These are phyloP conservation scores for Sarocladium kiliense DNA, from an alignment of 2,329 filamentous ascomycete species.

Conservation along the genomic window DNA sequence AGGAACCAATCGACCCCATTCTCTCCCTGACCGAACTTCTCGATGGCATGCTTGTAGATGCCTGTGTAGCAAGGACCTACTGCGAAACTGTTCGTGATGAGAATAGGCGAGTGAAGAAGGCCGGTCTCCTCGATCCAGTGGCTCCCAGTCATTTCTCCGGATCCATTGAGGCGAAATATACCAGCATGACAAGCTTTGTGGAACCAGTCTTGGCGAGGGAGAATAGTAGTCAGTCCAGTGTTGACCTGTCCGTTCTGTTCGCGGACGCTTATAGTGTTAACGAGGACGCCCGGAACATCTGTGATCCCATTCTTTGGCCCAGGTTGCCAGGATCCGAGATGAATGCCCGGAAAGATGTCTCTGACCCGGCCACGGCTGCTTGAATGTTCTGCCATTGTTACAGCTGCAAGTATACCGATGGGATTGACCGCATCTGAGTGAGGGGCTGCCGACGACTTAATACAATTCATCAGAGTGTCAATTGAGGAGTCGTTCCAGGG, in stretches of 20 bases:
- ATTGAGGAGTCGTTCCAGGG: no score
- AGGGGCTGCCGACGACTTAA: no score
- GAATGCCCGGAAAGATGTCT: conserved; percentile 33
- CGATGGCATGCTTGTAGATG: conserved; percentile 49
- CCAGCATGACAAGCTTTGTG: conserved; percentile 36
- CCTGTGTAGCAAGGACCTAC: conserved; percentile 52
- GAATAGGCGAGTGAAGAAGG: conserved; percentile 48
- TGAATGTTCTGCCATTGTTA: no score
- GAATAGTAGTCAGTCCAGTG: conserved; percentile 40
- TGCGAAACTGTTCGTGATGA: conserved; percentile 52
- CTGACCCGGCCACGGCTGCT: conserved; percentile 20
- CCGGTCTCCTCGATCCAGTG: conserved; percentile 56
- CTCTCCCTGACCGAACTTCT: conserved; percentile 36
- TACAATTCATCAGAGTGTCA: no score
- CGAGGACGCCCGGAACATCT: conserved; percentile 38
- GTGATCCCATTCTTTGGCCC: conserved; percentile 41
- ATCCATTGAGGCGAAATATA: conserved; percentile 53
- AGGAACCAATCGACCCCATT: conserved; percentile 44
- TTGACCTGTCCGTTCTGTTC: conserved; percentile 27
- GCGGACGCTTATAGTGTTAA: conserved; percentile 34
- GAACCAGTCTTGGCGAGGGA: conserved; percentile 37
- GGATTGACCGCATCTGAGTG: no score
- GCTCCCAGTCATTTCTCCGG: conserved; percentile 52
- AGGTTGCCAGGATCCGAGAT: conserved; percentile 33
- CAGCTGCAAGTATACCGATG: no score